Evolutionary conservation across 2,329 filamentous ascomycete species (phyloP), one percentile per base, ranked within the genome.

Genomic region (Aspergillus sp.): DNA sequence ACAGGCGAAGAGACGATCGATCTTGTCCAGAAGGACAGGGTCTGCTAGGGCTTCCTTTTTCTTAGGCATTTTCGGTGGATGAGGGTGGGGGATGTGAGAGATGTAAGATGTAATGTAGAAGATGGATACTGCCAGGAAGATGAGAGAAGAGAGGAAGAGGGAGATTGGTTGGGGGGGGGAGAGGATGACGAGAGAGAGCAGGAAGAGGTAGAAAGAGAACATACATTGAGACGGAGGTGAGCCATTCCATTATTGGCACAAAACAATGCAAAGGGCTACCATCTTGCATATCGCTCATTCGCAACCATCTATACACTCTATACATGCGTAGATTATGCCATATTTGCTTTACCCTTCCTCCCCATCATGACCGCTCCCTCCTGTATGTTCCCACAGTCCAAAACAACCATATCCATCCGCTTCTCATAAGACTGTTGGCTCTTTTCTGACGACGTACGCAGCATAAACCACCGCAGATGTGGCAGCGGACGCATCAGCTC

Each of bases 401-500:
- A 33, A 2, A 64, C 62, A n/a, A 53, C 51, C 58, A 67, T 60
- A 0, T 55, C 62, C 35, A 66, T 47, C 2, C 58, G 48, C 26
- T 52, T 53, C 14, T 52, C 33, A 46, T 68, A 68, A 2, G 59
- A 57, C 11, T 52, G 33, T 36, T 63, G 55, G 35, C 54, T 55
- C 30, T 45, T 52, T 49, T 56, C 54, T 22, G 55, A 58, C 41
- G 54, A 50, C 0, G 66, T 67, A 24, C 65, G 40, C 26, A 88
- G 72, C 68, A 87, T 73, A 13, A 82, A 72, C 19, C 82, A 76
- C 42, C 87, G 75, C 62, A 91, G 73, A 56, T 80, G 69, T 1
- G 83, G 79, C 79, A 86, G 83, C 26, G 73, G 73, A 19, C 76
- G 69, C 35, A 83, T 64, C 0, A 80, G 67, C 59, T 87, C 83